Evolutionary conservation across 2,329 filamentous ascomycete genomes (phyloP), one percentile per base, ranked within the genome.

Genomic region (Alternaria triticina): DNA sequence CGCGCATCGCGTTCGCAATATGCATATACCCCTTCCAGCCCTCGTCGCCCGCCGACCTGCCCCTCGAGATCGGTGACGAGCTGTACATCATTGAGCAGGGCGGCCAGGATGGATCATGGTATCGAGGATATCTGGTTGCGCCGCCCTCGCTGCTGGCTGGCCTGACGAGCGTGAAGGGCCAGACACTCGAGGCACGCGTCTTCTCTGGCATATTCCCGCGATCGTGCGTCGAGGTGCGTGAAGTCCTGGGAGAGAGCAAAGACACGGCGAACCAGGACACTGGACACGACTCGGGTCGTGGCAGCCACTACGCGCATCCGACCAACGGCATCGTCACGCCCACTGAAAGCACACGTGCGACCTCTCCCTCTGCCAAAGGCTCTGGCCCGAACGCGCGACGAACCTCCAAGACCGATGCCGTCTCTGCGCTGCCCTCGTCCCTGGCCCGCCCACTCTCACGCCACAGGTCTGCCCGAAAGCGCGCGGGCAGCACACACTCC

Each of bases 41-140:
- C 64, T 90, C 92, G 64, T 90, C 90, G 69, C 89, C 94, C 57
- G 92, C 94, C 79, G 96, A 99, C 82, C 89, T 99, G 20, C 96
- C 96, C 10, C 90, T 99, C 79, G 94, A 99, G 82, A 93, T 99
- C 68, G 96, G 96, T 79, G 96, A 99, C 86, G 96, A 99, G 82
- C 86, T 99, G 69, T 99, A 99, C 83, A 96, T 99, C 70, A 97
- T 99, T 77, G 95, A 98, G 82, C 93, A 98, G 82, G 96, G 95
- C 43, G 91, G 93, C 22, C 82, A 79, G 40, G 89, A 97, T 82
- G 92, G 91, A 74, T 88, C 93, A 79, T 99, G 96, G 96, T 91
- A 95, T 81, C 91, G 96, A 58, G 96, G 96, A 62, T 99, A 99
- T 81, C 87, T 99, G 64, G 91, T 99, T 70, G 94, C 96, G 67